These are phyloP conservation scores for Pythium grandisporangium DNA, from an alignment of 352 stramenopile species.

Conservation along the genomic window DNA sequence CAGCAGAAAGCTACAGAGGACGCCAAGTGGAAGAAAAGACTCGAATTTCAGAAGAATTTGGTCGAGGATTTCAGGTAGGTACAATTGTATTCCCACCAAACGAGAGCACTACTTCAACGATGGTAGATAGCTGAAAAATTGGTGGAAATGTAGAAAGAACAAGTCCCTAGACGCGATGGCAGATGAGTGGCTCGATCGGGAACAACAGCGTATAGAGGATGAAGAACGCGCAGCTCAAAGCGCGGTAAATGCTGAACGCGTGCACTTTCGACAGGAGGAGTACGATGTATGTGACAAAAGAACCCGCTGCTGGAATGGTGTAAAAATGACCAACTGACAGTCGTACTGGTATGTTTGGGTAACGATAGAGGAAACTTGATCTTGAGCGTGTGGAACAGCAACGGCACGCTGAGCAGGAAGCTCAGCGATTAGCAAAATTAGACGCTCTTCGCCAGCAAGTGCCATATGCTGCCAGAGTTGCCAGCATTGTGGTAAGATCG, in stretches of 20 bases:
- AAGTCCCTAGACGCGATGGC: constrained; percentile 35
- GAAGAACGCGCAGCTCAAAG: constrained; percentile 22
- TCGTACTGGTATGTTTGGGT: background rate
- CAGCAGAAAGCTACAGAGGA: constrained; percentile 34
- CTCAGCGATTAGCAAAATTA: constrained; percentile 28
- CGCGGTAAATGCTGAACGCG: constrained; percentile 49
- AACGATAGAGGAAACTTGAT: constrained; percentile 46
- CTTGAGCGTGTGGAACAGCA: constrained; percentile 23
- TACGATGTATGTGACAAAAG: constrained; percentile 25
- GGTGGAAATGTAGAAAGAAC: constrained; percentile 23
- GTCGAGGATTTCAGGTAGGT: constrained; percentile 41
- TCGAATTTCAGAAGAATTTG: constrained; percentile 32
- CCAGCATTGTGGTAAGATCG: constrained; percentile 32
- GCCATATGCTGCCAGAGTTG: constrained; percentile 57
- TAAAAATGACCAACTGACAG: background rate
- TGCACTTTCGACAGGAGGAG: constrained; percentile 44
- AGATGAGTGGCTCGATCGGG: constrained; percentile 20
- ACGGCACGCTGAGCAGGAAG: constrained; percentile 16
- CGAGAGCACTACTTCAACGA: too few species aligned
- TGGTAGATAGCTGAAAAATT: too few species aligned
- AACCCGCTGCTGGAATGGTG: background rate
- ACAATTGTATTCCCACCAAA: too few species aligned
- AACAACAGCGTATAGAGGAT: constrained; percentile 23
- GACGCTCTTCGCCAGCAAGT: constrained; percentile 55
- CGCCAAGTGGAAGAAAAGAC: constrained; percentile 24